A percentile compares a stretch with the other conserved stretches of the same genome.
phyloP scores from a whole-genome alignment of 352 stramenopile species.

The Phytophthora rubi region DNA sequence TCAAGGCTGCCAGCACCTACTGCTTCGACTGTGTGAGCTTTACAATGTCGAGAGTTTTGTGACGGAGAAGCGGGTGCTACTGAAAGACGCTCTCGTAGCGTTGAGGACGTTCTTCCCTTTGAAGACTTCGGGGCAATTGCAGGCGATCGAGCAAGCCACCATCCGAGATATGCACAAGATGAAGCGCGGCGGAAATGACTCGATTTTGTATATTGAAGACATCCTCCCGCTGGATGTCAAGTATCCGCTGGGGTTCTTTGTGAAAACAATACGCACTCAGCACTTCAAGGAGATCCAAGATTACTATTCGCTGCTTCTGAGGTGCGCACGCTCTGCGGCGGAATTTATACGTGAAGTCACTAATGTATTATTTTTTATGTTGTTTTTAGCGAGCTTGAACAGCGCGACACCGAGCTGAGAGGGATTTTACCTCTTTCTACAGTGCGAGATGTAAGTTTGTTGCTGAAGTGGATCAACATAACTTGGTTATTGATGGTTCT shows the following conservation, averaged over 20 bases:
- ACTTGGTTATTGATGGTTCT: neutral
- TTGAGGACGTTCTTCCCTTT: slow-evolving; percentile 82
- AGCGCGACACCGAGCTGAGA: slow-evolving; percentile 49
- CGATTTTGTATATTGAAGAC: slow-evolving; percentile 77
- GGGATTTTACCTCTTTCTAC: slow-evolving; percentile 51
- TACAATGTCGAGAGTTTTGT: slow-evolving; percentile 70
- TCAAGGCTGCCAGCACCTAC: slow-evolving; percentile 49
- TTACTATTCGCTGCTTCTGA: slow-evolving; percentile 62
- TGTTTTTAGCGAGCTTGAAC: slow-evolving; percentile 57
- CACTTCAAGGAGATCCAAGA: slow-evolving; percentile 88
- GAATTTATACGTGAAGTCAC: neutral
- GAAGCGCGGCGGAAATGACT: slow-evolving; percentile 72
- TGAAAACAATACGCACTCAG: slow-evolving; percentile 81
- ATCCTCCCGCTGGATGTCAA: slow-evolving; percentile 57
- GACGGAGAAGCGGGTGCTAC: slow-evolving; percentile 54
- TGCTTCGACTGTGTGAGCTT: slow-evolving; percentile 54
- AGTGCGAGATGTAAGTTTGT: slow-evolving; percentile 24
- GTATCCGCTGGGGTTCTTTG: slow-evolving; percentile 71
- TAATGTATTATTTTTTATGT: neutral
- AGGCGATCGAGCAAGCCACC: slow-evolving; percentile 78
- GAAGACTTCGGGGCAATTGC: slow-evolving; percentile 75
- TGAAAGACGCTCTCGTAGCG: slow-evolving; percentile 78
- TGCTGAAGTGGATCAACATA: neutral
- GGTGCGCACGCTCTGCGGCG: slow-evolving; percentile 29
- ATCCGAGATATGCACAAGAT: slow-evolving; percentile 85